Evolutionary conservation across 1,139 yeast genomes (phyloP).

Genomic region (Sugiyamaella castrensis): DNA sequence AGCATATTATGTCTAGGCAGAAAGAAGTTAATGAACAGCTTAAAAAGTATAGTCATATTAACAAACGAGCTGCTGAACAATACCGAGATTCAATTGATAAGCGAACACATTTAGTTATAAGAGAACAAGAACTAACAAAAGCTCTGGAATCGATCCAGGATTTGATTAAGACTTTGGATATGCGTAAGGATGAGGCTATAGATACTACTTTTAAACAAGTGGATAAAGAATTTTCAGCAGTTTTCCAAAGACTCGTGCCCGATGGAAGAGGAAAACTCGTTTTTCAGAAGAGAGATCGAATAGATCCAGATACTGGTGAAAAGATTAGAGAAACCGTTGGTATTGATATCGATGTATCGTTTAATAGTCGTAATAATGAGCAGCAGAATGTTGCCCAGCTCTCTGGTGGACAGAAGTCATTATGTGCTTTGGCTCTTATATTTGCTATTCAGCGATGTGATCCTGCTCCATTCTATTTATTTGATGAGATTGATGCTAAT

Average conservation of each 20-base stretch:
- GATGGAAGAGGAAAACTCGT: slow-evolving; percentile 67
- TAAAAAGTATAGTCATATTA: slow-evolving; percentile 69
- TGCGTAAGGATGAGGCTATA: slow-evolving; percentile 81
- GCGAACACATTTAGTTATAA: slow-evolving; percentile 37
- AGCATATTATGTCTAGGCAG: slow-evolving; percentile 54
- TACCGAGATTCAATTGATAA: slow-evolving; percentile 56
- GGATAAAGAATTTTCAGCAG: slow-evolving; percentile 64
- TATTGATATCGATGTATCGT: slow-evolving; percentile 83
- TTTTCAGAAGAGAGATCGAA: slow-evolving; percentile 14
- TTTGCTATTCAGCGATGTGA: slow-evolving; percentile 92
- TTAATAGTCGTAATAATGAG: slow-evolving; percentile 82
- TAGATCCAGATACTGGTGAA: slow-evolving; percentile 31
- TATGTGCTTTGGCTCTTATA: slow-evolving; percentile 90
- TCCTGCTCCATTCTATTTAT: slow-evolving; percentile 94
- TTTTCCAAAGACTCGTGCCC: slow-evolving; percentile 81
- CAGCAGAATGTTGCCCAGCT: slow-evolving; percentile 87
- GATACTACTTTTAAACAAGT: slow-evolving; percentile 75
- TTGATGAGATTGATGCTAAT: slow-evolving; percentile 96
- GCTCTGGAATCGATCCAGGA: slow-evolving; percentile 73
- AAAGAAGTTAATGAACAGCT: slow-evolving; percentile 57
- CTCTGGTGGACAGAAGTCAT: slow-evolving; percentile 94
- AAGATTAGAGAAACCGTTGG: slow-evolving; percentile 68
- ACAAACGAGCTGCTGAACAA: slow-evolving; percentile 89
- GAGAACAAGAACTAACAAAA: slow-evolving; percentile 66
- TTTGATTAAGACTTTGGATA: slow-evolving; percentile 67